Base-by-base conservation (phyloP, 2,329 filamentous ascomycete genomes). In the Aspergillus caelatus region DNA sequence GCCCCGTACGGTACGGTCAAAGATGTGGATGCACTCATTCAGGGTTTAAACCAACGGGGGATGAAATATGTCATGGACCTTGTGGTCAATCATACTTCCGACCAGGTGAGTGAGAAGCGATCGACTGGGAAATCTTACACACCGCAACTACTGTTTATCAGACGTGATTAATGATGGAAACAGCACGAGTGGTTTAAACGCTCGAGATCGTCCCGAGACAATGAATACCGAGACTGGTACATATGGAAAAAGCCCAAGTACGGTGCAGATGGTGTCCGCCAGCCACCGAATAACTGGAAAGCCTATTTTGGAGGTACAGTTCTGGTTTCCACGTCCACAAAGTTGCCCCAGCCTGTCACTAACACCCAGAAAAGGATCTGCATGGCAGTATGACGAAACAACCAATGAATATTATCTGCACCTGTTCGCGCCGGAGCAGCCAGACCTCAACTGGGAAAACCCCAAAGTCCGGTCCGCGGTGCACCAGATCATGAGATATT, bases 361-460 rank as follows among this genome's bases (percentile, higher is more conserved):
- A 41, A 41, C 16, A 4, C 14, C 9, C 16, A 8, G 8, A 41
- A 41, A 8, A 41, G 39, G 39, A 3, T 41, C 39, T 10, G 39
- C 39, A 6, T 41, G 39, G 39, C 39, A 41, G 39, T 41, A 87
- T 81, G 90, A 93, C 69, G 87, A 90, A 67, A 72, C 77, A 23
- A 91, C 89, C 0, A 82, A 84, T 56, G 89, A 93, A 75, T 93
- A 92, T 74, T 93, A 92, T 70, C 85, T 93, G 0, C 88, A 90
- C 64, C 83, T 94, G 11, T 95, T 92, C 75, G 87, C 89, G 5
- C 85, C 85, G 7, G 87, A 91, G 68, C 91, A 94, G 74, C 91
- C 92, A 0, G 92, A 94, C 70, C 82, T 94, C 19, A 94, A 94
- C 77, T 94, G 91, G 91, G 90, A 93, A 71, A 91, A 89, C 63